These are phyloP conservation scores for Populus simonii DNA, from an alignment of 345 rosid species.

Conservation along the genomic window DNA sequence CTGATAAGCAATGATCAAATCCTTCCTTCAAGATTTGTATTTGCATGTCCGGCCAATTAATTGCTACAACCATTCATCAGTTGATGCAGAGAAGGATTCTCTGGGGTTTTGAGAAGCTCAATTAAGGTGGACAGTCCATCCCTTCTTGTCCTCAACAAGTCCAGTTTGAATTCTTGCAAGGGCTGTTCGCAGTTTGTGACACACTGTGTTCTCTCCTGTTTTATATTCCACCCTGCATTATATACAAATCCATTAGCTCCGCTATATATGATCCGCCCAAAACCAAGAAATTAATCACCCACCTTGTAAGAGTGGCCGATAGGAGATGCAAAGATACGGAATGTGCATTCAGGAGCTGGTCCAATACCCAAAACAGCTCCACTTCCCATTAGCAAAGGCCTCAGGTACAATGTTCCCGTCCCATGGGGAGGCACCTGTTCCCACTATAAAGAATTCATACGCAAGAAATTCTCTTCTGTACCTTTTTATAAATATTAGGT, in stretches of 20 bases:
- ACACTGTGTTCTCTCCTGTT: not conserved
- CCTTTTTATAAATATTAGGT: too few species aligned
- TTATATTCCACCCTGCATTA: conserved; percentile 7
- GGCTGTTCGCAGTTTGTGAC: not conserved
- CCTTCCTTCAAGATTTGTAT: too few species aligned
- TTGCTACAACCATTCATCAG: too few species aligned
- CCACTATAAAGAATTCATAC: too few species aligned
- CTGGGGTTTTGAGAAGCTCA: too few species aligned
- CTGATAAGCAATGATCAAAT: too few species aligned
- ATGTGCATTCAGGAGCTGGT: conserved; percentile 71
- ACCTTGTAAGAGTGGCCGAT: conserved; percentile 37
- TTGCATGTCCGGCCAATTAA: too few species aligned
- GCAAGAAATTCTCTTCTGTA: too few species aligned
- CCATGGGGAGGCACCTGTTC: conserved; percentile 79
- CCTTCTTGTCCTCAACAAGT: too few species aligned
- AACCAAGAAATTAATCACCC: not conserved
- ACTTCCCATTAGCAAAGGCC: conserved; percentile 78
- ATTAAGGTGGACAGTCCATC: too few species aligned
- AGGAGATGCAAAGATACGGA: conserved; percentile 57
- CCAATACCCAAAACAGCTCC: conserved; percentile 70
- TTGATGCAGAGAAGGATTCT: too few species aligned
- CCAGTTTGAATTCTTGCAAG: too few species aligned
- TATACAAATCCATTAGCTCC: not conserved
- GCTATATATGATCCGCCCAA: not conserved
- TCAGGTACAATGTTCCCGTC: conserved; percentile 71